phyloP scores from a whole-genome alignment of 805 yeast genomes.

The Lipomyces anomalus region DNA sequence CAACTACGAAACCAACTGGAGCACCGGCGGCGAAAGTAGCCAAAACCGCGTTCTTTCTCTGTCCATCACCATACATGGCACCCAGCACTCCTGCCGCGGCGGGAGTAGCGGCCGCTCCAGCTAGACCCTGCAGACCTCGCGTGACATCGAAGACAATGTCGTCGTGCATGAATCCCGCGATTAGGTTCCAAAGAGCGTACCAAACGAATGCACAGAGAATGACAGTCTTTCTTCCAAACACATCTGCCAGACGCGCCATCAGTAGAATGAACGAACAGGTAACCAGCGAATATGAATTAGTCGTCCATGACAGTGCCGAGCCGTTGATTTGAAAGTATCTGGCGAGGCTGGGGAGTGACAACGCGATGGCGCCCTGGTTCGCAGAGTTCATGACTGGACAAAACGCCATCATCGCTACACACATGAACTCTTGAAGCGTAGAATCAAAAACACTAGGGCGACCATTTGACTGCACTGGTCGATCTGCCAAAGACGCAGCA shows the following conservation, averaged over 20 bases:
- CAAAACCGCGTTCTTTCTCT: conserved; percentile 15
- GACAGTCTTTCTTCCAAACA: conserved; percentile 42
- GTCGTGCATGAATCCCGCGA: conserved; percentile 30
- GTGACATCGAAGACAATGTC: conserved; percentile 39
- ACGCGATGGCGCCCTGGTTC: conserved; percentile 36
- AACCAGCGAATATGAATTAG: conserved; percentile 39
- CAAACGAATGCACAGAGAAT: conserved; percentile 34
- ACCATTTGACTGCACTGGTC: conserved; percentile 18
- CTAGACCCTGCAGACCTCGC: conserved; percentile 43
- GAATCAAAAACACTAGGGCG: conserved; percentile 38
- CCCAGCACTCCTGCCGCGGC: conserved; percentile 46
- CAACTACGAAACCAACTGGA: conserved; percentile 43
- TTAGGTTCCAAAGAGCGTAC: conserved; percentile 34
- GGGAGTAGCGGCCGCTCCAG: conserved; percentile 43
- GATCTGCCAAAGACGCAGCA: no score
- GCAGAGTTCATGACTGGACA: conserved; percentile 42
- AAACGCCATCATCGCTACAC: conserved; percentile 35
- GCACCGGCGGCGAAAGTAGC: conserved; percentile 45
- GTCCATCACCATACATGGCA: conserved; percentile 41
- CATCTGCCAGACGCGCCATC: conserved; percentile 45
- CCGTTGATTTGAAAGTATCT: conserved; percentile 37
- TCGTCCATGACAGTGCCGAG: conserved; percentile 42
- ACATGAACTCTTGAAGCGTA: conserved; percentile 33
- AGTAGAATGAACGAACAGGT: conserved; percentile 41
- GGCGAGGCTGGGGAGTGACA: conserved; percentile 36